Evolutionary conservation across 768 basidiomycete species (phyloP), one percentile per base, ranked within the genome.

Genomic region (Collybia sp.): DNA sequence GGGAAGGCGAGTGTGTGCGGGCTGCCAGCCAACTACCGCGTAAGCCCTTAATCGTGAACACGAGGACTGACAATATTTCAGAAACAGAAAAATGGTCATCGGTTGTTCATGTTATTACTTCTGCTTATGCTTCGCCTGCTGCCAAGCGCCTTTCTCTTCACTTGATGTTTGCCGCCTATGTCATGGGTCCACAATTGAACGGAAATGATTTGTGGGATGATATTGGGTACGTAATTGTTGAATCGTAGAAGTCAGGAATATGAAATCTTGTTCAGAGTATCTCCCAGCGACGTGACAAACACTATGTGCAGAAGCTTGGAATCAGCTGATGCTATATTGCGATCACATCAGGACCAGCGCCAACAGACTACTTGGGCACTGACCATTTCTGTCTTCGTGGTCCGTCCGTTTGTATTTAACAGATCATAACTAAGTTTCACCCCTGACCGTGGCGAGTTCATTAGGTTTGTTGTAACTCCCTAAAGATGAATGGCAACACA

Each of bases 11-110:
- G 47, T 64, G 61, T 45, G 57, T 87, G 25, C 70, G 72, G 34
- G 84, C 83, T 34, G 80, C 83, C 4, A 64, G 74, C 17, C 85
- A 88, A 52, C 64, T 90, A n/a, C 87, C 88, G 48, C 73, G 86
- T 82, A 61, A 49, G 54, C 30, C 12, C 31, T 35, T 36, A 41
- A 18, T 13, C 31, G 12, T 11, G 31, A 30, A 48, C 25, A 40
- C 42, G 39, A 43, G 33, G 50, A 32, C 46, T 34, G 6, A 33
- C 19, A 5, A 43, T 19, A 34, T 53, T 63, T 34, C 30, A 46
- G 2, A 46, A 30, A 30, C 55, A 85, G 86, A 77, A 39, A 67
- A 59, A 6, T 89, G 79, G 83, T 46, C 62, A n/a, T 66, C 62
- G 36, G 54, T 85, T 19, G 56, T 70, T 8, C 57, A 55, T 12